Evolutionary conservation across 2,329 filamentous ascomycete genomes (phyloP).

Genomic region (Graphium sp.): DNA sequence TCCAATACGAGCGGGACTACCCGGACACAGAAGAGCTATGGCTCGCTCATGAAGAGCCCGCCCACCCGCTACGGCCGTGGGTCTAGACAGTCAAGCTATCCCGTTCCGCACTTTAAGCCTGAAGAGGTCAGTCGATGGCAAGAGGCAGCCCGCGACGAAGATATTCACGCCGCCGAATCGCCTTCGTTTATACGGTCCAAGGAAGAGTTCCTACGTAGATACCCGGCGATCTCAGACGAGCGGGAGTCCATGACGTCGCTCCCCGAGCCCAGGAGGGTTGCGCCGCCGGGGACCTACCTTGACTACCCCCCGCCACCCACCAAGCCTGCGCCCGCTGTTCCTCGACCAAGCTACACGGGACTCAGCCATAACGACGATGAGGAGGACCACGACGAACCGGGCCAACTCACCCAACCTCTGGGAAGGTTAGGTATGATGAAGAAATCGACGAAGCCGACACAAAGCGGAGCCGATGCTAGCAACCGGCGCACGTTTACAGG

Average conservation of each 20-base stretch:
- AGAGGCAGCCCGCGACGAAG: conserved; percentile 54
- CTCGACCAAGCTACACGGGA: conserved; percentile 64
- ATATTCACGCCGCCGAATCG: conserved; percentile 28
- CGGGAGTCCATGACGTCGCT: conserved; percentile 42
- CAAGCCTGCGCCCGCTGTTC: conserved; percentile 51
- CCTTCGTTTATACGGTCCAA: conserved; percentile 48
- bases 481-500: conserved; percentile 33
- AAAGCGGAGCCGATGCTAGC: conserved; percentile 6
- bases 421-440: conserved; percentile 18
- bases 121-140: conserved; percentile 75
- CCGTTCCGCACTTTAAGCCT: conserved; percentile 52
- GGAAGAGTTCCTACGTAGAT: conserved; percentile 72
- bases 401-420: conserved; percentile 19
- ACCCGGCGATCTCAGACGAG: conserved; percentile 50
- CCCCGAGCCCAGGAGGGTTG: conserved; percentile 5
- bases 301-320: conserved; percentile 37
- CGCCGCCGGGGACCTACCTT: conserved; percentile 9
- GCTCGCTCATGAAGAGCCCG: conserved; percentile 3
- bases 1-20: conserved; percentile 12
- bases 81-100: conserved; percentile 26
- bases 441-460: conserved; percentile 1
- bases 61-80: no score
- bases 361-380: conserved; percentile 20
- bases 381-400: conserved; percentile 1
- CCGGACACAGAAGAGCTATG: conserved; percentile 4